Base-by-base conservation (phyloP, 441 rosid species). In the Pelargonium fulgidum region DNA sequence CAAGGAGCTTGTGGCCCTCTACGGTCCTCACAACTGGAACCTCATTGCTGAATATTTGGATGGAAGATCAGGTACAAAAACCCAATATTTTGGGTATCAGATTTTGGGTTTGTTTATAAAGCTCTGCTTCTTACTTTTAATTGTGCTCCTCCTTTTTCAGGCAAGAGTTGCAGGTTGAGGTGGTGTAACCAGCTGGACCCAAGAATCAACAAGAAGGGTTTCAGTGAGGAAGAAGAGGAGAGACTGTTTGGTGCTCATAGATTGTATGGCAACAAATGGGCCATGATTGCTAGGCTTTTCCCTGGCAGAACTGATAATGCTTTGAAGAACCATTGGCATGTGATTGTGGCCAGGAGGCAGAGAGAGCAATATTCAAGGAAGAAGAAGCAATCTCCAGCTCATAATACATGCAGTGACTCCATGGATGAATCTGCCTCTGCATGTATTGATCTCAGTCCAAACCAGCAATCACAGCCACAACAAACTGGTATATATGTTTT, bases 161-260 rank as follows among this genome's bases (percentile, higher is more conserved):
- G 96, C 56, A 90, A 90, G 81, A 90, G 96, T 70, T 90, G 94
- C 71, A 81, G 92, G 74, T 78, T 90, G 71, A 82, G 96, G 71
- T 90, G 96, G 96, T 88, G 88, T 75, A 90, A 90, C 72, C 94
- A 90, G 84, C 69, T 90, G 78, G 96, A 90, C 70, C 96, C 96
- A 36, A 85, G 89, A 76, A 88, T 90, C 67, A 90, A 86, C 70
- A 86, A 87, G 69, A 85, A 82, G 70, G 87, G 90, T 1, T 88
- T 90, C 73, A 83, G 76, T 0, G 94, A 90, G 69, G 96, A 90
- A 67, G 96, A 90, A 76, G 96, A 90, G 67, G 92, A 90, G 74
- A 88, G 88, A 71, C 76, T 90, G 29, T 82, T 90, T 87, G 89
- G 85, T 76, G 88, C 92, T 64, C 96, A 90, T 71, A 81, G 85